Base-by-base conservation (phyloP, 1,284 basidiomycete species). In the Gymnopus androsaceus region DNA sequence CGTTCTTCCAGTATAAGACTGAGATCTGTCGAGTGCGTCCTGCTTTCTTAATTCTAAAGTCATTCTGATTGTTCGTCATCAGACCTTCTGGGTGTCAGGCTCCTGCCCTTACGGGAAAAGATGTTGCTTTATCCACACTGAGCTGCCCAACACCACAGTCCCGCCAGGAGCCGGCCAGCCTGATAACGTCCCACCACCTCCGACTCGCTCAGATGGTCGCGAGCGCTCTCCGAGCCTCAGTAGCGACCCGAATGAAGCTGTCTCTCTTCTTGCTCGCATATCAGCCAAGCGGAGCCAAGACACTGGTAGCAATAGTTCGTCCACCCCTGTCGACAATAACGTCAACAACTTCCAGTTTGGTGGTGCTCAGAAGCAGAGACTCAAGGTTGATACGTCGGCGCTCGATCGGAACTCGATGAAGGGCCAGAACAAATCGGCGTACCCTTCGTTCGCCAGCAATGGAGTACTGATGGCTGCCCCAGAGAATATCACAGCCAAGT, bases 71-170 rank as follows among this genome's bases (percentile, higher is more conserved):
- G 23, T 21, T 3, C 30, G 21, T 54, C 55, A 54, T 60, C 63
- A 91, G 87, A 92, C 92, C 2, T 95, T 94, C 76, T 92, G 91
- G 90, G 88, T 93, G 19, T 92, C 91, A 50, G 92, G 92, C 23
- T 90, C 89, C 15, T 95, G 92, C 69, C 92, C 91, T 0, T 95
- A 94, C 64, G 93, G 92, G 51, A 92, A 92, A 71, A 78, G 92
- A 58, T 93, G 90, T 69, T 94, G 91, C 75, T 94, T 94, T 78
- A 93, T 94, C 63, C 91, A 94, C 65, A 93, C 90, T 3, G 90
- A 92, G 64, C 76, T 91, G 41, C 88, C 90, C 34, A 76, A 81
- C 52, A n/a, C n/a, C n/a, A 75, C 79, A 25, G 84, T 83, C 36
- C 34, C 34, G 25, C 14, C 45, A 3, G 34, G 34, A n/a, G 34